phyloP scores from a whole-genome alignment of 345 rosid species.

The Cardamine occulta region DNA sequence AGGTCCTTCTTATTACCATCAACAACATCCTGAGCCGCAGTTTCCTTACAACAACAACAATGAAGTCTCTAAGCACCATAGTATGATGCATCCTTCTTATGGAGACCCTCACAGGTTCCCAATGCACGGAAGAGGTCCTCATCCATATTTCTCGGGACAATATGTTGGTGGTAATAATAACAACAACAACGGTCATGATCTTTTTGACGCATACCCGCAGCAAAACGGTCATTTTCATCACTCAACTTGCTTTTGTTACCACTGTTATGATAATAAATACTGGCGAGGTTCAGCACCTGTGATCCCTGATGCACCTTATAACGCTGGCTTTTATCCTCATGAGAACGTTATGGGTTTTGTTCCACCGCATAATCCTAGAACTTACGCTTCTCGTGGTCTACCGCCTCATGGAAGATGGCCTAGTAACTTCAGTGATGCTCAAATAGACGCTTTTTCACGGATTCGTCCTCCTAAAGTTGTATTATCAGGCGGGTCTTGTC shows the following conservation, averaged over 20 bases:
- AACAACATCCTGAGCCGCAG: slow-evolving; percentile 50
- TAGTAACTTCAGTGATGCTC: slow-evolving; percentile 57
- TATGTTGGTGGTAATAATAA: slow-evolving; percentile 46
- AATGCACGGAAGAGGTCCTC: slow-evolving; percentile 51
- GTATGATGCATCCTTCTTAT: slow-evolving; percentile 43
- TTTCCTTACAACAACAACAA: slow-evolving; percentile 51
- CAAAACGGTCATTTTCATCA: slow-evolving; percentile 61
- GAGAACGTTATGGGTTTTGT: slow-evolving; percentile 58
- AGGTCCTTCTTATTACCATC: slow-evolving; percentile 56
- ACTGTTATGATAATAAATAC: slow-evolving; percentile 58
- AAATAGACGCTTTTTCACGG: slow-evolving; percentile 55
- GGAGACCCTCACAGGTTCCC: slow-evolving; percentile 66
- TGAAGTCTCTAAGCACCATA: slow-evolving; percentile 52
- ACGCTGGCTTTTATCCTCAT: slow-evolving; percentile 53
- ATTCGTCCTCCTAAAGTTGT: slow-evolving; percentile 60
- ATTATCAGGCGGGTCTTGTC: slow-evolving; percentile 53
- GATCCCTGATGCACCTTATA: slow-evolving; percentile 54
- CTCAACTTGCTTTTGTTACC: slow-evolving; percentile 73
- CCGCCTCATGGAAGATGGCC: slow-evolving; percentile 67
- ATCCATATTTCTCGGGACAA: slow-evolving; percentile 58
- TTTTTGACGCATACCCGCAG: slow-evolving; percentile 56
- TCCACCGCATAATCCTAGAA: slow-evolving; percentile 52
- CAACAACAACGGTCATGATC: slow-evolving; percentile 47
- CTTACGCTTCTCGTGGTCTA: slow-evolving; percentile 47
- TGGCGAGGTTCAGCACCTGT: slow-evolving; percentile 52